Conservation (phyloP, 192 early-diverging fungal species). For the Spizellomyces sp. region DNA sequence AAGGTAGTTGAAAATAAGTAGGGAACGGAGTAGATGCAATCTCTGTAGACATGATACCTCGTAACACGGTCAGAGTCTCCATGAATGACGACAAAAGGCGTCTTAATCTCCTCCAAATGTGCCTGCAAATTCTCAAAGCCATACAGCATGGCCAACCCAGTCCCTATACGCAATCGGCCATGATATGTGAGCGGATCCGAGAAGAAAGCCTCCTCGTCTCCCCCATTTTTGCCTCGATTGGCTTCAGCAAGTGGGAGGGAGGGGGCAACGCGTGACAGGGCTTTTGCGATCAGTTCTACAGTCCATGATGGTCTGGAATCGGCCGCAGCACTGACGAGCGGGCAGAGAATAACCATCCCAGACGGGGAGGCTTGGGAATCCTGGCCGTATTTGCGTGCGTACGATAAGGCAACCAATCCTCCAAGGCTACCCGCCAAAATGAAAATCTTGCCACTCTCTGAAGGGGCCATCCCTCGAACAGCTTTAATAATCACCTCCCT, state of each 20-base stretch:
- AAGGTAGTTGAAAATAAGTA: not conserved
- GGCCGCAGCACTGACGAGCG: slow-evolving; percentile 5
- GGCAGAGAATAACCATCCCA: slow-evolving; percentile 26
- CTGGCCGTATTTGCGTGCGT: slow-evolving; percentile 1
- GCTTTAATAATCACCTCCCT: slow-evolving; percentile 1
- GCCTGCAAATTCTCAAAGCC: slow-evolving; percentile 25
- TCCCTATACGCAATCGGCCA: slow-evolving; percentile 19
- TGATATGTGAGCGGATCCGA: slow-evolving; percentile 30
- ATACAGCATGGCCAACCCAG: slow-evolving; percentile 24
- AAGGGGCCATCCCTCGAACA: not conserved
- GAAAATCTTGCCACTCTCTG: slow-evolving; percentile 19
- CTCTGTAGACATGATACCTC: slow-evolving; percentile 7
- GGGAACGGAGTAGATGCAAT: no score
- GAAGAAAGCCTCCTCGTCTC: slow-evolving; percentile 23
- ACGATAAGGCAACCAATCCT: slow-evolving; percentile 17
- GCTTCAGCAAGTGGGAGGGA: slow-evolving; percentile 27
- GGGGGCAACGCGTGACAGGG: slow-evolving; percentile 2
- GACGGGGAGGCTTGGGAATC: not conserved
- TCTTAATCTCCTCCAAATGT: slow-evolving; percentile 7
- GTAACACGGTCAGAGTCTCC: slow-evolving; percentile 24
- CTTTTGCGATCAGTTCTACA: slow-evolving; percentile 19
- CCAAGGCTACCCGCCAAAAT: slow-evolving; percentile 21
- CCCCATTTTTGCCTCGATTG: slow-evolving; percentile 29
- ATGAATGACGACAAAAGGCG: slow-evolving; percentile 29
- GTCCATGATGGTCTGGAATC: slow-evolving; percentile 18